Conservation (phyloP, 345 rosid species). For the Hirschfeldia incana region DNA sequence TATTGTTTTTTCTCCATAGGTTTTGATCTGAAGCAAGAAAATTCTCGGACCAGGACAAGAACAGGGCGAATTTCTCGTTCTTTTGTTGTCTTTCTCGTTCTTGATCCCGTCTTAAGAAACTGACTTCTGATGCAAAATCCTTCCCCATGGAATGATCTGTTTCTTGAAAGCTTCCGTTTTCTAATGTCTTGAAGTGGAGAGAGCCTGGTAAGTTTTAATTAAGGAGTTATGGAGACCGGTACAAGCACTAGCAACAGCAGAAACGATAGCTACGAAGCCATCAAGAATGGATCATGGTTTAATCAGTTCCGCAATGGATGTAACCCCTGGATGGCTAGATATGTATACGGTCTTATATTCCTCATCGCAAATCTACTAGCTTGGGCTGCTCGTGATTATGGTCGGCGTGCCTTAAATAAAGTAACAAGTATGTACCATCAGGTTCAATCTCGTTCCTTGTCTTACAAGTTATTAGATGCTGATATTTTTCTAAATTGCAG, state of each 20-base stretch:
- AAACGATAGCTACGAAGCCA: conserved; percentile 40
- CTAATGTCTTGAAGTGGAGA: conserved; percentile 51
- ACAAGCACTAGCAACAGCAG: conserved; percentile 30
- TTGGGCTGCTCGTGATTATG: conserved; percentile 89
- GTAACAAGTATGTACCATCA: conserved; percentile 58
- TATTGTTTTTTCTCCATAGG: conserved; percentile 27
- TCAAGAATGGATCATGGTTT: conserved; percentile 67
- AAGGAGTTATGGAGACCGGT: conserved; percentile 62
- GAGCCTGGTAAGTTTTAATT: conserved; percentile 28
- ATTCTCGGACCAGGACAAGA: neutral
- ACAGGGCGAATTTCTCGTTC: conserved; percentile 4
- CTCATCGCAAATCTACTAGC: conserved; percentile 78
- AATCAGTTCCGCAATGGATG: conserved; percentile 74
- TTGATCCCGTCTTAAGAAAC: conserved; percentile 10
- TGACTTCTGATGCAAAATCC: neutral
- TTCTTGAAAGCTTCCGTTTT: conserved; percentile 17
- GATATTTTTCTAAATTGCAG: conserved; percentile 43
- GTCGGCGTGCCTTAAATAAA: conserved; percentile 58
- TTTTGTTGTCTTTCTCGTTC: conserved; percentile 2
- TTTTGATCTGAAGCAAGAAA: conserved; percentile 21
- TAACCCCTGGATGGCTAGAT: conserved; percentile 98
- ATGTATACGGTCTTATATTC: conserved; percentile 75
- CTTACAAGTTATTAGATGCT: conserved; percentile 22
- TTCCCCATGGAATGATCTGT: conserved; percentile 1
- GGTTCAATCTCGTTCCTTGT: conserved; percentile 4